Evolutionary conservation across 1,284 basidiomycete genomes (phyloP).

Genomic region (Volvariella surrecta): DNA sequence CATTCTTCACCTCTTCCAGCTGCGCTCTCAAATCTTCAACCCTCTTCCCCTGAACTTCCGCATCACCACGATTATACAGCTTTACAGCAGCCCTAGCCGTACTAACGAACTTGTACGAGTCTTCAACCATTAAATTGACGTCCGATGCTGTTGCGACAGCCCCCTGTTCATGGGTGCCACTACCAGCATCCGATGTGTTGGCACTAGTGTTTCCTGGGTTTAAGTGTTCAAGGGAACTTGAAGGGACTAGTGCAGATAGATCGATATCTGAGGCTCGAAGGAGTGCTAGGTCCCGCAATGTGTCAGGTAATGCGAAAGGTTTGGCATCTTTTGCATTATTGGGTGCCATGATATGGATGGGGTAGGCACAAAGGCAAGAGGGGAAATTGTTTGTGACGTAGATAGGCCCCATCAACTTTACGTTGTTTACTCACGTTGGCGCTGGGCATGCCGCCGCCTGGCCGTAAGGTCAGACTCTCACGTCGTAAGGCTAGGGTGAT

Average conservation of each 20-base stretch:
- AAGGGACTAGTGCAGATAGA: conserved; percentile 32
- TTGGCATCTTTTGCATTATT: conserved; percentile 31
- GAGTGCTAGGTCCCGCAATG: conserved; percentile 64
- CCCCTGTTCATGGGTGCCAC: no score
- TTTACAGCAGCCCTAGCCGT: conserved; percentile 47
- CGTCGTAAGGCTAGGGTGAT: no score
- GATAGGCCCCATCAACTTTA: no score
- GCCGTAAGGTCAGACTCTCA: no score
- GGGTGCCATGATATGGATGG: conserved; percentile 5
- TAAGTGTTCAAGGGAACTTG: conserved; percentile 11
- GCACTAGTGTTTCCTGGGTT: no score
- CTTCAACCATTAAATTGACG: conserved; percentile 31
- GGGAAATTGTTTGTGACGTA: no score
- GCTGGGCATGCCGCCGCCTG: no score
- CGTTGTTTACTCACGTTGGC: no score
- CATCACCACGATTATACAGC: conserved; percentile 42
- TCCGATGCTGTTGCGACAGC: conserved; percentile 10
- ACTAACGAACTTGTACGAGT: conserved; percentile 44
- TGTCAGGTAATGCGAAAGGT: conserved; percentile 49
- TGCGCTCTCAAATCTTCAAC: conserved; percentile 42
- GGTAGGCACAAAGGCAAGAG: no score
- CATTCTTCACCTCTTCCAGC: conserved; percentile 43
- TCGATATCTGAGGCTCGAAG: conserved; percentile 54
- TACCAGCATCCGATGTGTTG: no score
- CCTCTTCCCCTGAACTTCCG: conserved; percentile 38